Conservation (phyloP, 139 green algal species). For the Nannochloris sp. region DNA sequence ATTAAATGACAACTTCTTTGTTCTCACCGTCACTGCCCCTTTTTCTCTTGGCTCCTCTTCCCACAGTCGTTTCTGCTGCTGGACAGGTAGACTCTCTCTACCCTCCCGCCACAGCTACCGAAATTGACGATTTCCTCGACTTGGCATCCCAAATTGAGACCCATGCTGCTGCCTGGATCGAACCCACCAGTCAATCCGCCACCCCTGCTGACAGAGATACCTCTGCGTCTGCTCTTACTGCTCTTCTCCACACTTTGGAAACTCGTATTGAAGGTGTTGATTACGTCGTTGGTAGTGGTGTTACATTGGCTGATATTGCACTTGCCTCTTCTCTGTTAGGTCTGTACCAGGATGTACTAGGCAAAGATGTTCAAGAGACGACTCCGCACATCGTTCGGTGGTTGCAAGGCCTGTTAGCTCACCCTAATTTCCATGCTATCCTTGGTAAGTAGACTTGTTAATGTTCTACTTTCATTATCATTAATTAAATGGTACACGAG, state of each 20-base stretch:
- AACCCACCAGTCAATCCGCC: conserved; percentile 20
- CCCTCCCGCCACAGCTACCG: background rate
- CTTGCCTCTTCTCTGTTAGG: conserved; percentile 30
- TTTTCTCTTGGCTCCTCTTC: no score
- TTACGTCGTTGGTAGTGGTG: conserved; percentile 14
- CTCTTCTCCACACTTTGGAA: conserved; percentile 26
- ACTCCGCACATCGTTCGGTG: conserved; percentile 18
- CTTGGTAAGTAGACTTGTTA: conserved; percentile 38
- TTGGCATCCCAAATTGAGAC: conserved; percentile 29
- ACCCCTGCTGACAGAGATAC: conserved; percentile 18
- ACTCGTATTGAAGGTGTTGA: conserved; percentile 10
- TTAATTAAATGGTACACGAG: background rate
- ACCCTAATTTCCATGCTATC: conserved; percentile 30
- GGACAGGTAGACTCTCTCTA: conserved; percentile 16
- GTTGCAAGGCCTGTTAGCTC: conserved; percentile 17
- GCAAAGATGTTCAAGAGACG: conserved; percentile 25
- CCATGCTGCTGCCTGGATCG: conserved; percentile 39
- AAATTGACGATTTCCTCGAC: conserved; percentile 48
- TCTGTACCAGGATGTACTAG: conserved; percentile 44
- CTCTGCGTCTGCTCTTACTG: background rate
- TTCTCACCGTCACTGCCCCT: background rate
- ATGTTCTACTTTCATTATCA: background rate
- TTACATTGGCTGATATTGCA: conserved; percentile 50
- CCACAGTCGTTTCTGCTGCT: conserved; percentile 15
- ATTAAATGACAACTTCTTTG: background rate